Base-by-base conservation (phyloP, 163 green algal genomes). In the Chlamydomonas reinhardtii region DNA sequence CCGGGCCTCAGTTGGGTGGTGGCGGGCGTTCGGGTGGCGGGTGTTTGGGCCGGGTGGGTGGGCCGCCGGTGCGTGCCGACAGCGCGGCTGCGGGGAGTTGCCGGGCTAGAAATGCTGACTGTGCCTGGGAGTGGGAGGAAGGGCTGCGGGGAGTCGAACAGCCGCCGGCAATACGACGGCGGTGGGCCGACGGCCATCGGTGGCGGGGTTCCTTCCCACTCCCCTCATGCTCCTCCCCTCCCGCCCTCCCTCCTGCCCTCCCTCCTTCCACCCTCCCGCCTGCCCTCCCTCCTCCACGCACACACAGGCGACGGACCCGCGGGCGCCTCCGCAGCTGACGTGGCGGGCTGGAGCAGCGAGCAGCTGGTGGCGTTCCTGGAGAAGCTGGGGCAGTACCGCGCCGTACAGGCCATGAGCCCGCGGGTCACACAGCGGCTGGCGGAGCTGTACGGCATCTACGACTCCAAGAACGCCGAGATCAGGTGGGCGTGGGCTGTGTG, bases 281-380 rank as follows among this genome's bases (percentile, higher is more conserved):
- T 56, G 32, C 19, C 22, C 43, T 48, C 22, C 76, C 59, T 31
- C 25, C 32, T 17, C 37, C 27, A 17, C 48, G 6, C 14, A 17
- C 68, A 9, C 17, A 32, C 75, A 91, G 81, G 71, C 32, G 56
- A 89, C n/a, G 54, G 82, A 65, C 86, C 89, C 9, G 27, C 29
- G 1, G 86, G 75, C 34, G 84, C 89, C 4, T 81, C 69, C 4
- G 17, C 86, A 4, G 86, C 77, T 8, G 95, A 97, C 84, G 86
- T 97, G 29, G 59, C 89, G 43, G 93, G 84, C 74, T 97, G 95
- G 95, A 90, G 86, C 87, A 89, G 85, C 29, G 91, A 93, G 48
- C 95, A 95, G 91, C 34, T 96, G 24, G 92, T 96, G 19, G 93
- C 94, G 12, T 98, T 98, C 86, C 88, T 98, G 74, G 93, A 96